Evolutionary conservation across 2,329 filamentous ascomycete species (phyloP), one percentile per base, ranked within the genome.

Genomic region (Penicillium palitans): DNA sequence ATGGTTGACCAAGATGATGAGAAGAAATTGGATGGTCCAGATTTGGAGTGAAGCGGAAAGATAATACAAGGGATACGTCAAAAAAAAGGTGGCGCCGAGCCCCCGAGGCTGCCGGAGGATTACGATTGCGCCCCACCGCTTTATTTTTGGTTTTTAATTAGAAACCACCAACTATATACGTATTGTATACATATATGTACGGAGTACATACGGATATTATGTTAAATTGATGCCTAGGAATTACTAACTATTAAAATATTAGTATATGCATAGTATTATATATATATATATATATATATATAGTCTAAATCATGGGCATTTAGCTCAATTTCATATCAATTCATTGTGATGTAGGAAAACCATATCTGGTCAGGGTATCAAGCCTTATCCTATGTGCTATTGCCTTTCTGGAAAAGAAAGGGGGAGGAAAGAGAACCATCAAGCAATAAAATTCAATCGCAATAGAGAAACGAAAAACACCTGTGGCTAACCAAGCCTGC

Each of bases 331-430:
- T 35, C 33, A 41, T 44, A 25, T 33, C 39, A 54, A 46, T 53
- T 25, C 47, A 58, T 47, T 63, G 29, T 35, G 19, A 46, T 19
- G 29, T 58, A 57, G 57, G 56, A 57, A 56, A 59, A 57, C 60
- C 53, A 61, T 61, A 65, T 66, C 55, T 53, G 65, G 61, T 65
- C 58, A 64, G 65, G 64, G 65, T 67, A 67, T 67, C 65, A 64
- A 62, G 52, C 50, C 50, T 62, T 53, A 49, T 65, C 60, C 59
- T 60, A 54, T 39, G 48, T 58, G 59, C 42, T 56, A 49, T 51
- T 57, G 45, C 50, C 45, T 13, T 48, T 39, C 25, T 19, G 35
- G 27, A 52, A 41, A 33, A 31, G 15, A n/a, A 41, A 35, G 15
- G 33, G 6, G 13, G 13, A 15, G 5, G 12, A 35, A 37, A 44